A percentile compares a stretch with the other conserved stretches of the same genome.
phyloP scores from a whole-genome alignment of 225 moss, liverwort and hornwort species.

The Pleurozium schreberi region DNA sequence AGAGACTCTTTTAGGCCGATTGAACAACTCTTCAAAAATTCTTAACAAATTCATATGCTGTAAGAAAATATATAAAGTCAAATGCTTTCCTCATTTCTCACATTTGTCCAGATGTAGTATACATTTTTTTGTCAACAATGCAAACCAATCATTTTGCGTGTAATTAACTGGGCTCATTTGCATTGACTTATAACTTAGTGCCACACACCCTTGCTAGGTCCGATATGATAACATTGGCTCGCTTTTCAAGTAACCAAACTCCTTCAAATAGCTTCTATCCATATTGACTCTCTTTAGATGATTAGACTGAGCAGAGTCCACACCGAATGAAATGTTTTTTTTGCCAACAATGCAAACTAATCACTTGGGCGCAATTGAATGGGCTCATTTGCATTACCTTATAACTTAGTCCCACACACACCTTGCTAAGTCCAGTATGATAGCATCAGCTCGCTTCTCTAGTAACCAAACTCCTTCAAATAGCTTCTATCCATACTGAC shows the following conservation, averaged over 20 bases:
- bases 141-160: neutral
- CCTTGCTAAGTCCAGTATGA: too few relatives aligned
- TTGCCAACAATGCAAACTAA: neutral
- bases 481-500: neutral
- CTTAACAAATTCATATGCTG: neutral
- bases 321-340: neutral
- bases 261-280: neutral
- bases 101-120: too few relatives aligned
- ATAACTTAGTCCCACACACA: too few relatives aligned
- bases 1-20: fast-evolving
- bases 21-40: neutral
- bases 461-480: neutral
- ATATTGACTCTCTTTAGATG: neutral
- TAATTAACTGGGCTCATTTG: too few relatives aligned
- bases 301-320: neutral
- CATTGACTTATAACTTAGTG: too few relatives aligned
- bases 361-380: too few relatives aligned
- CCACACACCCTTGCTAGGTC: too few relatives aligned
- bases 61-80: neutral
- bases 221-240: neutral
- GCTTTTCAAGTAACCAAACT: neutral
- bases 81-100: too few relatives aligned
- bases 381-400: too few relatives aligned
- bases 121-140: neutral
- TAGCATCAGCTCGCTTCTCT: neutral